Conservation (phyloP, 768 basidiomycete species). For the Auriscalpium vulgare region DNA sequence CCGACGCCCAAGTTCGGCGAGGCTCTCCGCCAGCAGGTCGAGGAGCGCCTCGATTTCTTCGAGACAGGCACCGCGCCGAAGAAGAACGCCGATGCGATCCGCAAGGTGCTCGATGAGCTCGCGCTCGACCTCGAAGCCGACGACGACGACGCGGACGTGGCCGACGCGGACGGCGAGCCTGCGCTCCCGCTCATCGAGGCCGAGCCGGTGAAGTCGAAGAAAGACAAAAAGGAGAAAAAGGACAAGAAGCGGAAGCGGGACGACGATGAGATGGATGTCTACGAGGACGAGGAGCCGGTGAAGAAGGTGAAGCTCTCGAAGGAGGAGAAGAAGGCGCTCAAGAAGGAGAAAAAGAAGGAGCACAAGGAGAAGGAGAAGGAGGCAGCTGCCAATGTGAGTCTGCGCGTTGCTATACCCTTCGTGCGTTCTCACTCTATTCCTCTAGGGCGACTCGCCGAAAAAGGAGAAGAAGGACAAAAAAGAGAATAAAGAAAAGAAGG, state of each 20-base stretch:
- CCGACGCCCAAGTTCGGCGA: slow-evolving; percentile 94
- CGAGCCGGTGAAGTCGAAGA: slow-evolving; percentile 43
- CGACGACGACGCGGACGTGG: slow-evolving; percentile 34
- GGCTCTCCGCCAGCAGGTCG: slow-evolving; percentile 87
- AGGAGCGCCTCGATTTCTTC: slow-evolving; percentile 92
- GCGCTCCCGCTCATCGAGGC: slow-evolving; percentile 52
- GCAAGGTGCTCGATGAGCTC: slow-evolving; percentile 77
- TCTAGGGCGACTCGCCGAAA: slow-evolving; percentile 27
- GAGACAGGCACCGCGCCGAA: slow-evolving; percentile 83
- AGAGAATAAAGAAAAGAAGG: slow-evolving; percentile 48
- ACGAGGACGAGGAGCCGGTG: slow-evolving; percentile 36
- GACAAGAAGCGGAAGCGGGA: slow-evolving; percentile 62
- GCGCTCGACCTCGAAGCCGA: slow-evolving; percentile 60
- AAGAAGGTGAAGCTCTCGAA: slow-evolving; percentile 77
- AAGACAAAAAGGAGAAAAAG: slow-evolving; percentile 51
- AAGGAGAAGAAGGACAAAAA: slow-evolving; percentile 36
- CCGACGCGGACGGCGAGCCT: slow-evolving; percentile 39
- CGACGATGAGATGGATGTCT: slow-evolving; percentile 59
- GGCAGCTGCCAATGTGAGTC: slow-evolving; percentile 34
- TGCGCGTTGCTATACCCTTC: neutral
- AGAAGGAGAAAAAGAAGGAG: slow-evolving; percentile 66
- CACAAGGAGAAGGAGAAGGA: slow-evolving; percentile 39
- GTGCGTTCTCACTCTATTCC: neutral
- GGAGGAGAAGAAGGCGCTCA: slow-evolving; percentile 81
- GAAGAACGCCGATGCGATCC: slow-evolving; percentile 90